Evolutionary conservation across 2,329 filamentous ascomycete species (phyloP).

Genomic region (Colletotrichum sp.): DNA sequence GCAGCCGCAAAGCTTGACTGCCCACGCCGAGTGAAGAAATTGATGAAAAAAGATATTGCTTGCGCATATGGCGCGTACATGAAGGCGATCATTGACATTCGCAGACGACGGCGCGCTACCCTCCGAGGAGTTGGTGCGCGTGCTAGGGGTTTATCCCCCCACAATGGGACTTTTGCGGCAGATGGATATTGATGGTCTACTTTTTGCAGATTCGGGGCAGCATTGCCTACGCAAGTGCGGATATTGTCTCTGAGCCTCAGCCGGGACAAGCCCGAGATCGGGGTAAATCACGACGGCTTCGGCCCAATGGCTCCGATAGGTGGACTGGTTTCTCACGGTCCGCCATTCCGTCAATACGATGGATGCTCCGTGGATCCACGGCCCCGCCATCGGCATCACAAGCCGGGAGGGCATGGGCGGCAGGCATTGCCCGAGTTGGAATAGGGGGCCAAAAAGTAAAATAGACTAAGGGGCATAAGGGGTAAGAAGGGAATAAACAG

Average conservation of each 20-base stretch:
- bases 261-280: neutral
- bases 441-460: neutral
- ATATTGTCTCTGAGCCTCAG: neutral
- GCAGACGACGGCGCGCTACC: neutral
- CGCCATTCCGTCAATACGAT: neutral
- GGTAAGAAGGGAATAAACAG: neutral
- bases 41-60: neutral
- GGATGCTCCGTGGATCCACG: neutral
- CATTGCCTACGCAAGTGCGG: neutral
- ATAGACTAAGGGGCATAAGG: neutral
- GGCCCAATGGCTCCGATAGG: neutral
- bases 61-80: neutral
- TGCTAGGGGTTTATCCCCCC: neutral
- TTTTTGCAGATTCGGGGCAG: neutral
- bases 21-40: neutral
- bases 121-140: neutral
- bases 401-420: neutral
- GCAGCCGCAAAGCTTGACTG: slow-evolving; percentile 5
- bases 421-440: neutral
- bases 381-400: neutral
- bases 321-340: neutral
- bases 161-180: neutral
- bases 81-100: neutral
- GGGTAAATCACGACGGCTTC: neutral
- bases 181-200: neutral